Evolutionary conservation across 495 filamentous ascomycete genomes (phyloP).

Genomic region (Penicillium lividum): DNA sequence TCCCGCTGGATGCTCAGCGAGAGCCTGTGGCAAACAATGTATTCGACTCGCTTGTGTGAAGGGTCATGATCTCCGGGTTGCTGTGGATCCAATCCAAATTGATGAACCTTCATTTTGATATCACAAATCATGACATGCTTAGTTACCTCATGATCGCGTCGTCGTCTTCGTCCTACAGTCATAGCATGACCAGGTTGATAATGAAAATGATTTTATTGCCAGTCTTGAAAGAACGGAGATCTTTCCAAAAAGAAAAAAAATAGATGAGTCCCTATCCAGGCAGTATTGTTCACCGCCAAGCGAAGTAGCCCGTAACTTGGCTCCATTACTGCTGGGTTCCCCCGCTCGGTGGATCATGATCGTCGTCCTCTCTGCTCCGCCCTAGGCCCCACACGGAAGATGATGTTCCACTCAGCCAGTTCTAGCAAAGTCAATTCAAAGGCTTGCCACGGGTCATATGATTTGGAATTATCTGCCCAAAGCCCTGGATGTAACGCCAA

Average conservation of each 20-base stretch:
- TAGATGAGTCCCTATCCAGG: neutral
- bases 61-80: neutral
- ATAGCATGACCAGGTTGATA: neutral
- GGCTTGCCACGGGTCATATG: neutral
- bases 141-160: neutral
- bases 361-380: too few species aligned
- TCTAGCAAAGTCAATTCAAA: neutral
- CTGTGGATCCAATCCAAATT: neutral
- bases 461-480: too few species aligned
- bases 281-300: neutral
- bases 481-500: too few species aligned
- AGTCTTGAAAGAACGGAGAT: neutral
- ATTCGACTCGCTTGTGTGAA: neutral
- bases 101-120: conserved; percentile 1
- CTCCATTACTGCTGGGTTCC: neutral
- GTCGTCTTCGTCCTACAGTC: neutral
- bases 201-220: neutral
- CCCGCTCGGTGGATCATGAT: too few species aligned
- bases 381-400: neutral
- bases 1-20: neutral
- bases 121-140: neutral
- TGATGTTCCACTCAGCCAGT: neutral
- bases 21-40: neutral
- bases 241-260: neutral
- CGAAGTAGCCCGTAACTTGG: neutral